These are phyloP conservation scores for Neophaeococcomyces aloes DNA, from an alignment of 2,329 filamentous ascomycete genomes.

Conservation along the genomic window DNA sequence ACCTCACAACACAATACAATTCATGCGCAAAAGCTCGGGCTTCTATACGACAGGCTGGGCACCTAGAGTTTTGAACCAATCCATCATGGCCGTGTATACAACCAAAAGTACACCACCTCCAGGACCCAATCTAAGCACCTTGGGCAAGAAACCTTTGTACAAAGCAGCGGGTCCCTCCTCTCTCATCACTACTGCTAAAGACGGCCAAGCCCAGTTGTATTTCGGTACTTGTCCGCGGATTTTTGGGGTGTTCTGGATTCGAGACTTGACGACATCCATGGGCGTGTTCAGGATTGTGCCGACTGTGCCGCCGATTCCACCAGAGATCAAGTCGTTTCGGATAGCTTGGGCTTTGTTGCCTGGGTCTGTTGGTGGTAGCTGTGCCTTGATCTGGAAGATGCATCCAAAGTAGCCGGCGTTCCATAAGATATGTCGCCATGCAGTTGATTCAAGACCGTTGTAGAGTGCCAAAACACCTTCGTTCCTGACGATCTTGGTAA, in stretches of 20 bases:
- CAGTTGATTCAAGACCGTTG: constrained; percentile 89
- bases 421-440: constrained; percentile 93
- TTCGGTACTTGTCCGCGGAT: constrained; percentile 72
- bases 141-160: constrained; percentile 96
- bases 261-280: constrained; percentile 94
- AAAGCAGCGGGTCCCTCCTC: constrained; percentile 87
- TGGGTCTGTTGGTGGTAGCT: constrained; percentile 64
- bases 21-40: too few species aligned
- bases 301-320: constrained; percentile 74
- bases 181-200: constrained; percentile 72
- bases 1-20: too few species aligned
- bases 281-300: constrained; percentile 92
- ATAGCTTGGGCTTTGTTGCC: constrained; percentile 68
- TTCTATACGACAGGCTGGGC: constrained; percentile 19
- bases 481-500: constrained; percentile 59
- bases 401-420: constrained; percentile 96
- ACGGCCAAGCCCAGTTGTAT: constrained; percentile 97
- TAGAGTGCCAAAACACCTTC: constrained; percentile 85
- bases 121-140: constrained; percentile 70
- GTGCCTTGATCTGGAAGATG: constrained; percentile 87
- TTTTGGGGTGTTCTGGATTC: constrained; percentile 89
- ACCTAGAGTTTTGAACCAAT: constrained; percentile 73
- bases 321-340: constrained; percentile 76
- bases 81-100: constrained; percentile 44
- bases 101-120: constrained; percentile 51